Evolutionary conservation across 352 stramenopile species (phyloP).

Genomic region (Globisporangium paroecandrum): DNA sequence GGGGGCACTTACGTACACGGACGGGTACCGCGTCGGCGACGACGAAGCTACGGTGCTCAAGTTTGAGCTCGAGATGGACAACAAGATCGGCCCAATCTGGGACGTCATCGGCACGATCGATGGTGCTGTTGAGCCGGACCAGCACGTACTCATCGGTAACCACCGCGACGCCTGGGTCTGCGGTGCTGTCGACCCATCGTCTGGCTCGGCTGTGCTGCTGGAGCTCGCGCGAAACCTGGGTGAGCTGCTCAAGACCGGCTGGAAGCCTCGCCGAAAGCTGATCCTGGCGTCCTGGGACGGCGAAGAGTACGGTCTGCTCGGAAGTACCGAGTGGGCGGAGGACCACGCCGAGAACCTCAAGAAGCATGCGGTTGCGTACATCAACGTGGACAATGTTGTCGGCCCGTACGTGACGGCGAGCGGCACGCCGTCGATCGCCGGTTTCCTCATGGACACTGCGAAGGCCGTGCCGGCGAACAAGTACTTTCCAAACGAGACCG

Average conservation of each 20-base stretch:
- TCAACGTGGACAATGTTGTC: slow-evolving; percentile 82
- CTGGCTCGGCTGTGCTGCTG: slow-evolving; percentile 70
- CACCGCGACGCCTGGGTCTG: slow-evolving; percentile 91
- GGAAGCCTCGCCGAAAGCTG: slow-evolving; percentile 70
- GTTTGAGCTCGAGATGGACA: slow-evolving; percentile 73
- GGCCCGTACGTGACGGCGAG: slow-evolving; percentile 47
- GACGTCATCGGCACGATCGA: slow-evolving; percentile 86
- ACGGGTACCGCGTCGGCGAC: slow-evolving; percentile 71
- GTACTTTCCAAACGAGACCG: slow-evolving; percentile 25
- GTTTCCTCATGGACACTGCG: slow-evolving; percentile 50
- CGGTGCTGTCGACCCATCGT: slow-evolving; percentile 83
- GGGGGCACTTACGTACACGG: slow-evolving; percentile 51
- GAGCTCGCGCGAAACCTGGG: slow-evolving; percentile 81
- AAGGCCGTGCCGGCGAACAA: slow-evolving; percentile 59
- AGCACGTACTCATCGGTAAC: slow-evolving; percentile 87
- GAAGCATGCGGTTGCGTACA: slow-evolving; percentile 65
- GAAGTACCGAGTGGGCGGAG: slow-evolving; percentile 82
- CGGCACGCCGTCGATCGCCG: slow-evolving; percentile 70
- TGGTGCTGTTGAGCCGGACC: slow-evolving; percentile 48
- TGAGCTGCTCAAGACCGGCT: slow-evolving; percentile 57
- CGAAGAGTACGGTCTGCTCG: slow-evolving; percentile 82
- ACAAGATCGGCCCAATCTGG: slow-evolving; percentile 76
- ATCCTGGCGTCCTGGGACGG: slow-evolving; percentile 82
- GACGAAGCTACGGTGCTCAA: slow-evolving; percentile 58
- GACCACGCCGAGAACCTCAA: slow-evolving; percentile 48